phyloP scores from a whole-genome alignment of 306 rosid species.

The Cucumis cinereus region DNA sequence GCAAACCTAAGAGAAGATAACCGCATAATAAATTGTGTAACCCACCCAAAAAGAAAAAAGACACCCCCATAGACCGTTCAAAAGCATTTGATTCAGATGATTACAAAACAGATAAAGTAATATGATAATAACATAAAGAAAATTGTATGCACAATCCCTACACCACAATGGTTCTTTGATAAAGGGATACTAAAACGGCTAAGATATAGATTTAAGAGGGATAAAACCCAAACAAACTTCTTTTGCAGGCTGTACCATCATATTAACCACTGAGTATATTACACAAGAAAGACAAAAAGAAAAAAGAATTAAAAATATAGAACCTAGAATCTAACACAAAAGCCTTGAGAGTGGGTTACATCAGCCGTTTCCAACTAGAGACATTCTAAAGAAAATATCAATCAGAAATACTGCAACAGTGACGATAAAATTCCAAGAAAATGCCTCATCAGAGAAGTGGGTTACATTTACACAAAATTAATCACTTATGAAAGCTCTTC shows the following conservation, averaged over 20 bases:
- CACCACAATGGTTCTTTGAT: not conserved
- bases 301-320: not conserved
- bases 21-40: not conserved
- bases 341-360: not conserved
- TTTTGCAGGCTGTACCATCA: not conserved
- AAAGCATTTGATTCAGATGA: not conserved
- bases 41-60: not conserved
- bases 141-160: not conserved
- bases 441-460: not conserved
- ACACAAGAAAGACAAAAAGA: not conserved
- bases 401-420: not conserved
- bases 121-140: not conserved
- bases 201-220: not conserved
- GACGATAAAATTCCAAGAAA: not conserved
- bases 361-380: not conserved
- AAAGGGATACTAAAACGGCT: not conserved
- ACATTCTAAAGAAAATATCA: not conserved
- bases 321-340: conserved; percentile 1
- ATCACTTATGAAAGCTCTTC: not conserved
- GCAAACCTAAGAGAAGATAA: not conserved
- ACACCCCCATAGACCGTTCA: not conserved
- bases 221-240: not conserved
- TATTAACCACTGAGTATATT: not conserved
- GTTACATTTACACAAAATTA: not conserved
- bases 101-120: not conserved